phyloP scores from a whole-genome alignment of 2,329 filamentous ascomycete genomes.

The Didymosphaeria variabile region DNA sequence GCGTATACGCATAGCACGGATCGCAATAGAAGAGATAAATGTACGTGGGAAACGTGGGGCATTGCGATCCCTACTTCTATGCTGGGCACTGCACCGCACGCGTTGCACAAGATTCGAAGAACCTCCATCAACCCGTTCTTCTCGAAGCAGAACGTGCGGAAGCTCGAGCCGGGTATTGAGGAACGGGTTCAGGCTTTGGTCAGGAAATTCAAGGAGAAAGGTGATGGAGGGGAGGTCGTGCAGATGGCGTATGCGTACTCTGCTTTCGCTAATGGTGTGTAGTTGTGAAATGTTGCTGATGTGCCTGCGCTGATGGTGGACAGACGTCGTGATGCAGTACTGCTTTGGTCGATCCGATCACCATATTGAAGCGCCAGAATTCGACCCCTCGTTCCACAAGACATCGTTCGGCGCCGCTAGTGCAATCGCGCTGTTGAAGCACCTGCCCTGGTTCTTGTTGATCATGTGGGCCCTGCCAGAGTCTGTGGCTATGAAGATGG shows the following conservation, averaged over 20 bases:
- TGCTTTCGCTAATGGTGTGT: conserved; percentile 34
- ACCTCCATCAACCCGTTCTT: conserved; percentile 49
- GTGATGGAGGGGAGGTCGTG: conserved; percentile 29
- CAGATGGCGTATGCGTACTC: conserved; percentile 33
- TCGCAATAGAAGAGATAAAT: conserved; percentile 37
- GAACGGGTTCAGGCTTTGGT: conserved; percentile 32
- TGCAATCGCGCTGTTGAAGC: conserved; percentile 19
- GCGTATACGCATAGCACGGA: conserved; percentile 43
- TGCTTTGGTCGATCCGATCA: conserved; percentile 26
- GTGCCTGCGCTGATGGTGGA: not conserved
- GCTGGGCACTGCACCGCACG: conserved; percentile 35
- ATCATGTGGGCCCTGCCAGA: conserved; percentile 23
- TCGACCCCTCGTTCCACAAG: conserved; percentile 20
- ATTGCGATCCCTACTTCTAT: conserved; percentile 39
- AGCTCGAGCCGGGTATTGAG: conserved; percentile 28
- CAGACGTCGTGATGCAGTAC: conserved; percentile 44
- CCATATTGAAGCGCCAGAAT: conserved; percentile 22
- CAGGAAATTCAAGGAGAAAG: conserved; percentile 30
- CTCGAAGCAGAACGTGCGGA: conserved; percentile 41
- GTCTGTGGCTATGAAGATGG: conserved; percentile 19
- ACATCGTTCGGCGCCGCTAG: conserved; percentile 20
- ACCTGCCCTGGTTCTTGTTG: conserved; percentile 21
- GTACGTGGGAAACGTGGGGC: conserved; percentile 34
- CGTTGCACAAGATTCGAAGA: conserved; percentile 43
- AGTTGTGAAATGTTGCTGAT: not conserved